phyloP scores from a whole-genome alignment of 169 alveolate genomes.

The Babesia caballi region DNA sequence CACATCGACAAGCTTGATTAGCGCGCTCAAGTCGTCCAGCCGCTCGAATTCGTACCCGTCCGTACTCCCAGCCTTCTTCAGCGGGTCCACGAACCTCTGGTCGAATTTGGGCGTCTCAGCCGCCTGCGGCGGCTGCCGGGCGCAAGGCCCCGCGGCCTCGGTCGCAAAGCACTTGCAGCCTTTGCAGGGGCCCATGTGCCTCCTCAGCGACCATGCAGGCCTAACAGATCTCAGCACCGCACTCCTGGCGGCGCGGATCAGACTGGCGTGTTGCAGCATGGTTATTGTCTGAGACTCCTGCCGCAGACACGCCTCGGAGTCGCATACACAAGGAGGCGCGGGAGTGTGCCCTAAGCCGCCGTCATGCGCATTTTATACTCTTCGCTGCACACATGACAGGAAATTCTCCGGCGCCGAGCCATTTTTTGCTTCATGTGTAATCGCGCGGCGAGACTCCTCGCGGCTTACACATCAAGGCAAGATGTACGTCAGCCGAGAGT shows the following conservation, averaged over 20 bases:
- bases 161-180: constrained; percentile 25
- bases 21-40: constrained; percentile 49
- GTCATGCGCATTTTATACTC: no score
- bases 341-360: no score
- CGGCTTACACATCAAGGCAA: constrained; percentile 23
- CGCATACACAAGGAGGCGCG: no score
- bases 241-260: neutral
- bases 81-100: constrained; percentile 30
- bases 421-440: neutral
- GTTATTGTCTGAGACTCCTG: neutral
- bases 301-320: neutral
- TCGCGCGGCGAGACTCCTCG: constrained; percentile 3
- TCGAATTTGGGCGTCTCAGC: constrained; percentile 24
- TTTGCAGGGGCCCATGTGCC: constrained; percentile 23
- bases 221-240: neutral
- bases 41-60: constrained; percentile 20
- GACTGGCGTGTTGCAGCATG: constrained; percentile 12
- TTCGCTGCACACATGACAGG: neutral
- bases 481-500: constrained; percentile 4
- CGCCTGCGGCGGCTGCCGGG: neutral
- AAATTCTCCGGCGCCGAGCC: neutral
- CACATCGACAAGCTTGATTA: constrained; percentile 12
- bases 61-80: neutral
- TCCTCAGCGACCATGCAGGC: neutral
- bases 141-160: constrained; percentile 6